Evolutionary conservation across 139 green algal species (phyloP).

Genomic region (Chlamydomonas incerta): DNA sequence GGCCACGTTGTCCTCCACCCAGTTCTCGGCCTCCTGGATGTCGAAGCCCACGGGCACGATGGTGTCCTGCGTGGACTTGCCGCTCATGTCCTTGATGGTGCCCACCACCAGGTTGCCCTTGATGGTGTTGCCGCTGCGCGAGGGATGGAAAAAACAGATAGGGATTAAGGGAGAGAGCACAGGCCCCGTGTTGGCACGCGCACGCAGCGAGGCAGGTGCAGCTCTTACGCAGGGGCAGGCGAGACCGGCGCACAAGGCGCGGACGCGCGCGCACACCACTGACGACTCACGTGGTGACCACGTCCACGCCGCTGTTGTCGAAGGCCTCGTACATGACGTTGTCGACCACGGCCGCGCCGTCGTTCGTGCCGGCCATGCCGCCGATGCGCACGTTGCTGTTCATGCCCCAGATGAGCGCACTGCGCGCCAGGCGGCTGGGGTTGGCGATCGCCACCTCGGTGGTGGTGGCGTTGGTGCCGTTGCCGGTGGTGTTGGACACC

Average conservation of each 20-base stretch:
- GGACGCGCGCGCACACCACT: no score
- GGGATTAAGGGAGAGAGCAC: no score
- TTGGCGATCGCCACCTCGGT: background rate
- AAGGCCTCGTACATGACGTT: slow-evolving; percentile 40
- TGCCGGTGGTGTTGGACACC: background rate
- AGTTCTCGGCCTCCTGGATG: slow-evolving; percentile 41
- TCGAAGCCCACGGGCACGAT: slow-evolving; percentile 10
- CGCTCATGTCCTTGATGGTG: slow-evolving; percentile 52
- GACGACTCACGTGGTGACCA: slow-evolving; percentile 13
- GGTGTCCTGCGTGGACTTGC: slow-evolving; percentile 34
- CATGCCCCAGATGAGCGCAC: slow-evolving; percentile 41
- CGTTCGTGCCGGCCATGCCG: background rate
- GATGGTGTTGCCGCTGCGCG: slow-evolving; percentile 30
- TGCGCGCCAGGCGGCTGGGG: slow-evolving; percentile 37
- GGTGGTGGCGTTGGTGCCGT: background rate
- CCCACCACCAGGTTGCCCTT: slow-evolving; percentile 54
- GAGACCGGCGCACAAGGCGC: no score
- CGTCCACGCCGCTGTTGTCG: slow-evolving; percentile 4
- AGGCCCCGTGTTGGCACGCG: no score
- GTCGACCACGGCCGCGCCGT: background rate
- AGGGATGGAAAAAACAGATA: no score
- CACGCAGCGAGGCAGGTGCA: no score
- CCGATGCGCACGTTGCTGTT: slow-evolving; percentile 31
- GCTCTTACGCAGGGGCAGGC: no score
- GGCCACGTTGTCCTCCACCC: slow-evolving; percentile 58